Evolutionary conservation across 2,329 filamentous ascomycete species (phyloP).

Genomic region (Penicillium frequentans): DNA sequence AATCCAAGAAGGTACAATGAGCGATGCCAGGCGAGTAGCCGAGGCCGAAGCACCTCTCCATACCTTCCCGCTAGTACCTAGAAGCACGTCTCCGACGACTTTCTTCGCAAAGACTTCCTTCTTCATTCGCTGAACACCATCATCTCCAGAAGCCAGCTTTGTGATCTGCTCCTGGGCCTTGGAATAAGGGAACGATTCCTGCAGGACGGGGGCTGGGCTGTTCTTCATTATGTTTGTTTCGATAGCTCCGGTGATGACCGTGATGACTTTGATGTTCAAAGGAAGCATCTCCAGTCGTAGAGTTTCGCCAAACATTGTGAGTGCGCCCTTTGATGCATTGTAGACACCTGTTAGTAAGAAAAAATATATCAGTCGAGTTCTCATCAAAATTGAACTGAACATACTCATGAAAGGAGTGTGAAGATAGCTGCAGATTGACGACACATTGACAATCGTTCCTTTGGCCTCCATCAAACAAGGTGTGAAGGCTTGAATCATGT

Average conservation of each 20-base stretch:
- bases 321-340: conserved; percentile 33
- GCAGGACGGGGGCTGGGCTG: neutral
- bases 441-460: conserved; percentile 30
- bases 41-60: neutral
- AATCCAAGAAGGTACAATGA: neutral
- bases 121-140: neutral
- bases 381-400: conserved; percentile 12
- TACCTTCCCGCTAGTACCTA: neutral
- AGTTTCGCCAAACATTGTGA: conserved; percentile 27
- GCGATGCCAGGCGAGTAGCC: neutral
- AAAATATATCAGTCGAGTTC: neutral
- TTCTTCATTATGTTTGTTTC: conserved; percentile 9
- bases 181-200: neutral
- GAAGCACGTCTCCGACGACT: neutral
- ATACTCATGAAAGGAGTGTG: conserved; percentile 14
- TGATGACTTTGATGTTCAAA: conserved; percentile 30
- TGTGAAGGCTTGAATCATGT: conserved; percentile 28
- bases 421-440: conserved; percentile 4
- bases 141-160: neutral
- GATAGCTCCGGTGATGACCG: conserved; percentile 28
- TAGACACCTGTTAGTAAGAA: conserved; percentile 22
- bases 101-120: neutral
- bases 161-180: neutral
- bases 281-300: conserved; percentile 35
- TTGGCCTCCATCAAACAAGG: conserved; percentile 22